Conservation (phyloP, 2,329 filamentous ascomycete species). For the Oidium heveae region DNA sequence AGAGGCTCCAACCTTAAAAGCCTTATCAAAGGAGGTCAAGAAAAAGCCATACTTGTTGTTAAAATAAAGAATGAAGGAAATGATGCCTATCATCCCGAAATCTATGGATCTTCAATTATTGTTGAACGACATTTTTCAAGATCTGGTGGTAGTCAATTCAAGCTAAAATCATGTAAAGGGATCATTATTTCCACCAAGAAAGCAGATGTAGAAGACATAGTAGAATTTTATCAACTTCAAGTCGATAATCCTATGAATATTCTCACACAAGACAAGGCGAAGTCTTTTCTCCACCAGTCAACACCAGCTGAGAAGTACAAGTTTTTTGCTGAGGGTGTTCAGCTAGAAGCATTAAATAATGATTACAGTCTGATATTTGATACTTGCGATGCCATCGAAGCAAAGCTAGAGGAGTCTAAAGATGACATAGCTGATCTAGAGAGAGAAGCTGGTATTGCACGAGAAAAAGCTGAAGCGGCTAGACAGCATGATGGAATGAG, state of each 20-base stretch:
- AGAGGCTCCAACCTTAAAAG: slow-evolving; percentile 71
- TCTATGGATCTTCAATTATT: slow-evolving; percentile 64
- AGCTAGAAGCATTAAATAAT: slow-evolving; percentile 72
- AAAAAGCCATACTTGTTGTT: slow-evolving; percentile 52
- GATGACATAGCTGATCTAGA: slow-evolving; percentile 39
- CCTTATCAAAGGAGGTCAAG: slow-evolving; percentile 72
- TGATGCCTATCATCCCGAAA: slow-evolving; percentile 57
- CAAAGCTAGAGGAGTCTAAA: slow-evolving; percentile 32
- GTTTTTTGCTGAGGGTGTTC: slow-evolving; percentile 85
- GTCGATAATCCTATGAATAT: slow-evolving; percentile 95
- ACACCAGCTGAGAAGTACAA: slow-evolving; percentile 73
- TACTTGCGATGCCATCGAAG: slow-evolving; percentile 45
- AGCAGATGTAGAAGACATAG: slow-evolving; percentile 70
- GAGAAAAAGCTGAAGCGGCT: slow-evolving; percentile 36
- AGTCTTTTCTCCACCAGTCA: slow-evolving; percentile 75
- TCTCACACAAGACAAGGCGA: slow-evolving; percentile 80
- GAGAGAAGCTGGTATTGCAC: slow-evolving; percentile 31
- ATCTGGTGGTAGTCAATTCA: slow-evolving; percentile 56
- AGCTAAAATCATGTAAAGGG: slow-evolving; percentile 49
- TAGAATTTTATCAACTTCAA: slow-evolving; percentile 78
- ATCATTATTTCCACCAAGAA: slow-evolving; percentile 60
- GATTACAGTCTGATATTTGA: slow-evolving; percentile 74
- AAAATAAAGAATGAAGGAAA: slow-evolving; percentile 76
- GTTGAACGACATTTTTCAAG: slow-evolving; percentile 77
- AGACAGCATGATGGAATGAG: slow-evolving; percentile 41